Conservation (phyloP, 495 filamentous ascomycete species). For the Neurospora tetrasperma region DNA sequence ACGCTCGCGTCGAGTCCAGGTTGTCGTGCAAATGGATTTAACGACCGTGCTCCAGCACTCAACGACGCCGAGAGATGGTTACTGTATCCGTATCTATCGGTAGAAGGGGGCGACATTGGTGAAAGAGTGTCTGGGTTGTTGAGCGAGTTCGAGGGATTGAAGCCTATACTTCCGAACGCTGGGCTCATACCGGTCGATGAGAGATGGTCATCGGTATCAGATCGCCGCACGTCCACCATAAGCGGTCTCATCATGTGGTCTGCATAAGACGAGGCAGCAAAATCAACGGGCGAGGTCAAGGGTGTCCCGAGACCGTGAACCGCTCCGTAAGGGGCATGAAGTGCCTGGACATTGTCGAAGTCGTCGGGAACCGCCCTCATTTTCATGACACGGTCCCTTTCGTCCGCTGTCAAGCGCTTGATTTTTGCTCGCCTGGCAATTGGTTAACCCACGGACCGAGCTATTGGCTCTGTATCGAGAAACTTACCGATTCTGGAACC, state of each 20-base stretch:
- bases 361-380: constrained; percentile 84
- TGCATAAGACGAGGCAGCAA: constrained; percentile 36
- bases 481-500: constrained; percentile 93
- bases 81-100: constrained; percentile 42
- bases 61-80: constrained; percentile 37
- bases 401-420: constrained; percentile 86
- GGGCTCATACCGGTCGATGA: constrained; percentile 53
- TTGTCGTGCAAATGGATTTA: constrained; percentile 46
- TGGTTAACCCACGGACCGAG: constrained; percentile 3
- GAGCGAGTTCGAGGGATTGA: constrained; percentile 39
- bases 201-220: constrained; percentile 46
- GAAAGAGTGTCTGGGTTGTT: constrained; percentile 42
- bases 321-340: constrained; percentile 64
- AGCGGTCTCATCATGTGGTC: constrained; percentile 50
- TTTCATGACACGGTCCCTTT: constrained; percentile 88
- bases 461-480: not conserved
- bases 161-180: constrained; percentile 51
- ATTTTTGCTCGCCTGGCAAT: constrained; percentile 76
- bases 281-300: constrained; percentile 47
- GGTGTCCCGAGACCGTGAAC: constrained; percentile 46
- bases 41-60: constrained; percentile 39
- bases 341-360: constrained; percentile 84
- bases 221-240: constrained; percentile 50
- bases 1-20: constrained; percentile 37
- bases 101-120: constrained; percentile 40